These are phyloP conservation scores for Pseudomassariella vexata DNA, from an alignment of 2,329 filamentous ascomycete species.

Conservation along the genomic window DNA sequence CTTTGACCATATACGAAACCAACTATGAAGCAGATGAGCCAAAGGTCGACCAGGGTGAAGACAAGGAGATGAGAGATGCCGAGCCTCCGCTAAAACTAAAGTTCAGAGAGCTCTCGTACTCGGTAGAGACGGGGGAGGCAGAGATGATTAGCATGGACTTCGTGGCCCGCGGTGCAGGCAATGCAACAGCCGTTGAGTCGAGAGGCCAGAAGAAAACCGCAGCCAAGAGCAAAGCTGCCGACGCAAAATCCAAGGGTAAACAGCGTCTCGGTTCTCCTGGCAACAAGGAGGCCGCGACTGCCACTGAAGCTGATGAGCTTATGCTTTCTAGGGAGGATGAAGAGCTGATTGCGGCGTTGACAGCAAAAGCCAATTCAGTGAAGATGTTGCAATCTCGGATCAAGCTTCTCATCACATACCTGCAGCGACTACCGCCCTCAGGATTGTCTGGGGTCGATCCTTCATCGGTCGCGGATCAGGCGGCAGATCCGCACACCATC, in stretches of 20 bases:
- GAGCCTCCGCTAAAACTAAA: slow-evolving; percentile 54
- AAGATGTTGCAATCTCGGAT: slow-evolving; percentile 84
- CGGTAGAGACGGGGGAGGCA: slow-evolving; percentile 87
- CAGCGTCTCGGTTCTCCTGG: slow-evolving; percentile 28
- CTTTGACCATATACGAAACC: slow-evolving; percentile 86
- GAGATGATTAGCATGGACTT: slow-evolving; percentile 98
- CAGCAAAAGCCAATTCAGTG: slow-evolving; percentile 84
- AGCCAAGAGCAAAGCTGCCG: slow-evolving; percentile 29
- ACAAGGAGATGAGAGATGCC: slow-evolving; percentile 67
- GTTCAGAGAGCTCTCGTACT: slow-evolving; percentile 80
- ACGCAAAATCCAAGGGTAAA: slow-evolving; percentile 49
- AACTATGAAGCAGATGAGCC: slow-evolving; percentile 66
- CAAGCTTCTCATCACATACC: slow-evolving; percentile 67
- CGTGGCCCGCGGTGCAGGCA: slow-evolving; percentile 77
- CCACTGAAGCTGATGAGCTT: slow-evolving; percentile 33
- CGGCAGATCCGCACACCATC: slow-evolving; percentile 29
- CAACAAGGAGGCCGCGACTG: slow-evolving; percentile 18
- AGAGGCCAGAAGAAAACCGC: slow-evolving; percentile 34
- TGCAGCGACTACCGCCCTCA: slow-evolving; percentile 64
- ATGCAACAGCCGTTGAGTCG: slow-evolving; percentile 57
- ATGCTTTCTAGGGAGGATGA: slow-evolving; percentile 53
- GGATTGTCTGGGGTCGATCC: slow-evolving; percentile 45
- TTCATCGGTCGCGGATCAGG: slow-evolving; percentile 21
- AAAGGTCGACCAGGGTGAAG: slow-evolving; percentile 47
- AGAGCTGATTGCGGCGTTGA: slow-evolving; percentile 61